Percentiles rank a stretch among this genome's conserved stretches.
Evolutionary conservation across 176 grass and related monocot species (phyloP).

Genomic region (Areca catechu): DNA sequence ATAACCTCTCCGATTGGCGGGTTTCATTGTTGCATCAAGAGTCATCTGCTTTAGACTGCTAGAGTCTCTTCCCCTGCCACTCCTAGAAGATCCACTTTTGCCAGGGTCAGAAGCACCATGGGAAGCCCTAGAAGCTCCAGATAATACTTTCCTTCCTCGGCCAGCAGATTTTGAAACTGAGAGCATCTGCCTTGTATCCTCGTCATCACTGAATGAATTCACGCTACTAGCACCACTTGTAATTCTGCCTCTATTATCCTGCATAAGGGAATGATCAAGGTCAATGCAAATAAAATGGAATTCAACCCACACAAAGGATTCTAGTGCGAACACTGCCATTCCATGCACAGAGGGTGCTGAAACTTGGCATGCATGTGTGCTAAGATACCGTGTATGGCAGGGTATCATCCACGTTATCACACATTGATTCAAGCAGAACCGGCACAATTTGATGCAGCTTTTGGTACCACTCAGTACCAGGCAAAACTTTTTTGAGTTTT

Average conservation of each 20-base stretch:
- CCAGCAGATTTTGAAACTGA: slow-evolving; percentile 24
- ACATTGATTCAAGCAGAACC: too few relatives aligned
- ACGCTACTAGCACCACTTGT: slow-evolving; percentile 28
- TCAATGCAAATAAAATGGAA: too few relatives aligned
- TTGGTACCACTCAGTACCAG: too few relatives aligned
- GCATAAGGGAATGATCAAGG: slow-evolving; percentile 4
- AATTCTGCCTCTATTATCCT: slow-evolving; percentile 44
- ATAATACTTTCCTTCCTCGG: slow-evolving; percentile 28
- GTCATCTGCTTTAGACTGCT: slow-evolving; percentile 55
- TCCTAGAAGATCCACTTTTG: slow-evolving; percentile 36
- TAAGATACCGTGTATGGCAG: too few relatives aligned
- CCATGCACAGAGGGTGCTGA: too few relatives aligned
- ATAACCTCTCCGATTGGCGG: slow-evolving; percentile 42
- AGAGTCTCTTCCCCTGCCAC: slow-evolving; percentile 44
- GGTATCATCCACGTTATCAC: too few relatives aligned
- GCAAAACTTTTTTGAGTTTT: too few relatives aligned
- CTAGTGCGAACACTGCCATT: too few relatives aligned
- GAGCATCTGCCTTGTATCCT: slow-evolving; percentile 54
- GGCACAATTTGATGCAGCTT: too few relatives aligned
- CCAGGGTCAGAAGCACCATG: slow-evolving; percentile 34
- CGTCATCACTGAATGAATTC: slow-evolving; percentile 63
- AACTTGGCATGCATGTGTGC: too few relatives aligned
- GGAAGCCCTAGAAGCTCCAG: slow-evolving; percentile 41
- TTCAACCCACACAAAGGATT: too few relatives aligned
- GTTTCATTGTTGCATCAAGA: slow-evolving; percentile 31